Conservation (phyloP, 768 basidiomycete species). For the Amylocystis lapponica region DNA sequence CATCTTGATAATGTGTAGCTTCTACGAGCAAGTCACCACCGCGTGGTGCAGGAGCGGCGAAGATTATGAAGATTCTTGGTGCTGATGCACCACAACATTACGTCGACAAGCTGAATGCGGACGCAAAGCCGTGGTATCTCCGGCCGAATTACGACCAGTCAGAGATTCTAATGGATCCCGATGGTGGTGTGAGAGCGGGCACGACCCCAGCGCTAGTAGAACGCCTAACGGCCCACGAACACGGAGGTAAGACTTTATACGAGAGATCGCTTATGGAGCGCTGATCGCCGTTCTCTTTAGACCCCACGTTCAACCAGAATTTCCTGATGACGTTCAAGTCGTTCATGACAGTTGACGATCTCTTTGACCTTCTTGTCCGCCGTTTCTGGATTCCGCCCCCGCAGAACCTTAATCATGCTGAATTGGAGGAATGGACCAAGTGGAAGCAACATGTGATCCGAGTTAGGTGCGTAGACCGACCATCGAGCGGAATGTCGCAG, state of each 20-base stretch:
- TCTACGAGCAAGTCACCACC: slow-evolving; percentile 20
- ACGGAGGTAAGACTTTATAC: slow-evolving; percentile 53
- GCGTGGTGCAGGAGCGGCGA: slow-evolving; percentile 32
- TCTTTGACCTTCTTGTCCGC: slow-evolving; percentile 75
- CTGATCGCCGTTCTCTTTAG: slow-evolving; percentile 28
- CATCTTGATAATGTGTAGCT: neutral
- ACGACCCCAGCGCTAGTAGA: slow-evolving; percentile 84
- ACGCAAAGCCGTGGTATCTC: slow-evolving; percentile 75
- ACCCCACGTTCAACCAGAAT: slow-evolving; percentile 76
- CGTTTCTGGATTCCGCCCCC: slow-evolving; percentile 81
- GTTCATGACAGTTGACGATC: slow-evolving; percentile 77
- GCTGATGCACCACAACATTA: slow-evolving; percentile 43
- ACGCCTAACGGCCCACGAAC: slow-evolving; percentile 86
- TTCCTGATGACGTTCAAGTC: slow-evolving; percentile 97
- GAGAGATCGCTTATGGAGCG: neutral
- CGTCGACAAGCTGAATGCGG: slow-evolving; percentile 35
- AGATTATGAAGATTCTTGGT: slow-evolving; percentile 68
- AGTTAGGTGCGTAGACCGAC: slow-evolving; percentile 61
- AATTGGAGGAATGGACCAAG: slow-evolving; percentile 75
- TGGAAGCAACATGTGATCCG: slow-evolving; percentile 85
- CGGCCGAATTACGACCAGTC: slow-evolving; percentile 70
- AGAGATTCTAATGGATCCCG: slow-evolving; percentile 82
- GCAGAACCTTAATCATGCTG: slow-evolving; percentile 48
- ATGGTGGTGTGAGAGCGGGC: slow-evolving; percentile 81
- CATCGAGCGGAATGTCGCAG: too few relatives aligned